Base-by-base conservation (phyloP, 352 stramenopile species). In the Phytophthora boehmeriae region DNA sequence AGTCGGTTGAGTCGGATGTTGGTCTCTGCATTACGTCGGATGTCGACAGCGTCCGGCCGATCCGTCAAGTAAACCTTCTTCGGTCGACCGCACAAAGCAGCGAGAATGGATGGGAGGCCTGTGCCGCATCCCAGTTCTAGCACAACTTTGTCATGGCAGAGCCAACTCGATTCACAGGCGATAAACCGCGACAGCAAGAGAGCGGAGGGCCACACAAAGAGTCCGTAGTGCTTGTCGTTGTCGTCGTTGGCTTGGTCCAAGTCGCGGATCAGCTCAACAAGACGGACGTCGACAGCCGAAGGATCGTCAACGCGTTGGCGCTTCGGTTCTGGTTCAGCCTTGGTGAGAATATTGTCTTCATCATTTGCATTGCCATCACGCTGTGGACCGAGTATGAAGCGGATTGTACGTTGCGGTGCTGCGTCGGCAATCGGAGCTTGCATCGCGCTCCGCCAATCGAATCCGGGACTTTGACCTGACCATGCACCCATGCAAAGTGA, bases 91-190 rank as follows among this genome's bases (percentile, higher is more conserved):
- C 79, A 83, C 3, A 78, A 38, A 0, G 66, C 78, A 34, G 78
- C 69, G 13, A 90, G 60, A 55, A 93, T 88, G 8, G 78, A 83
- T 2, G 81, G 80, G 8, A 93, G 63, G 10, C 75, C 84, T 16
- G 77, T 92, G 17, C 84, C 82, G 38, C 84, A 93, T 8, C 81
- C 80, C 34, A 91, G 45, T 56, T 91, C 81, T 48, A 90, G 57
- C 8, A 89, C 65, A 8, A 80, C 62, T 46, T 83, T 82, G n/a
- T 65, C 50, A 0, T 38, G 47, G 54, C 54, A 76, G 8, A 89
- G 46, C 5, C 22, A 59, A 20, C 42, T 22, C 10, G 42, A 44
- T 42, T 88, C 46, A 16, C 63, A 63, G 1, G 76, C 78, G 17
- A 91, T 22, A 52, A 83, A 88, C 16, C 69, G 71, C 35, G 79